Base-by-base conservation (phyloP, 371 early-diverging fungal genomes). In the Rhizomucor miehei region DNA sequence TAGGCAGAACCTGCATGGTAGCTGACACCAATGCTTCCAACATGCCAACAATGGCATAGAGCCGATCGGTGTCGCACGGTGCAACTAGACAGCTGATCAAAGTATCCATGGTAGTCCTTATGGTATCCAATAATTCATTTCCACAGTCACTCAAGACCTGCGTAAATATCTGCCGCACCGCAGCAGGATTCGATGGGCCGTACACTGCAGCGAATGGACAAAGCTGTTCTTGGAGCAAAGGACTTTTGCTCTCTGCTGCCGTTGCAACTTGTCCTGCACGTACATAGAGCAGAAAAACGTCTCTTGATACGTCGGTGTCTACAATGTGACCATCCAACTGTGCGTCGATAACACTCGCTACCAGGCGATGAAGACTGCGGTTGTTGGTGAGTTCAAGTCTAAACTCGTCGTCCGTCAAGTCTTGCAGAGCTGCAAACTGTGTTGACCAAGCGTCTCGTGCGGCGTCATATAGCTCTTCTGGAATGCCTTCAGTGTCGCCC, bases 11-110 rank as follows among this genome's bases (percentile, higher is more conserved):
- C 20, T 54, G 45, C 34, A 46, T 38, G 1, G 47, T 20, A 16
- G 52, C 58, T 14, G 47, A 51, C 51, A 43, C 44, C 23, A 57
- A 47, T 19, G 58, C 58, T 29, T 57, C 48, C 43, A 59, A n/a
- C 4, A 53, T 37, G n/a, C 54, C 34, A 16, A 36, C 59, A 40
- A 59, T 24, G 16, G 51, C 58, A 34, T 57, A 51, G 0, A 51
- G 17, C 3, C 58, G 58, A 8, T 51, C 52, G 17, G 34, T 3
- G 29, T 29, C 29, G 29, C 29, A 29, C 29, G 29, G 29, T 29
- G 29, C 29, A 29, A 29, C 19, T 6, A 50, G 23, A 37, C 39
- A 37, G 12, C 24, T 19, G n/a, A 50, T n/a, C 9, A 48, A 16
- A 10, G 48, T 29, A 14, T 21, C 10, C 21, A 48, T 16, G 1